Percentiles rank a stretch among this genome's conserved stretches.
These are phyloP conservation scores for Amanita fuliginea DNA, from an alignment of 768 basidiomycete genomes.

Conservation along the genomic window DNA sequence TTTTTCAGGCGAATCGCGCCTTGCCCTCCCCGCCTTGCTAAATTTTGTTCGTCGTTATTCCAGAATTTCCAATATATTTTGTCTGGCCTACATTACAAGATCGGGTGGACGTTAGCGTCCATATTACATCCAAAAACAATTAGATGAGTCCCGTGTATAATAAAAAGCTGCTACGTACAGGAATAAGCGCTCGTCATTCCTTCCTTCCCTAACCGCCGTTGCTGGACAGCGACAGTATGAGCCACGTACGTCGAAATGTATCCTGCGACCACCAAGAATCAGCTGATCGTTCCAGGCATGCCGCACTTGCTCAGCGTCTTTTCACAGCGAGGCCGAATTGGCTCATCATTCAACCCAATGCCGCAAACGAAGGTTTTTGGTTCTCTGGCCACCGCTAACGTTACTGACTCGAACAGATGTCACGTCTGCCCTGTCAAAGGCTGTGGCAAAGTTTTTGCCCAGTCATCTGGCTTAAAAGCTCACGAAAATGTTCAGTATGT, in stretches of 20 bases:
- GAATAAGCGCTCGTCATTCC: conserved; percentile 4
- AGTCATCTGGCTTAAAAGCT: conserved; percentile 48
- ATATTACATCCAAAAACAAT: background rate
- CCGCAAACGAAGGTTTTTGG: conserved; percentile 32
- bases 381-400: background rate
- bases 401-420: conserved; percentile 25
- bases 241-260: background rate
- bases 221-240: conserved; percentile 27
- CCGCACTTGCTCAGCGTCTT: conserved; percentile 32
- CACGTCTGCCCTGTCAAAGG: conserved; percentile 27
- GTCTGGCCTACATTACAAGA: conserved; percentile 1
- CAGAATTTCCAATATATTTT: conserved; percentile 2
- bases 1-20: background rate
- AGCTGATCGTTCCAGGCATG: background rate
- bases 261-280: background rate
- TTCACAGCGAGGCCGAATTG: conserved; percentile 49
- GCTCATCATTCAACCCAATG: conserved; percentile 48
- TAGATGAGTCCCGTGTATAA: background rate
- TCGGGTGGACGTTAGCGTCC: background rate
- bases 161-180: background rate
- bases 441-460: conserved; percentile 49
- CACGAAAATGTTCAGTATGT: conserved; percentile 61
- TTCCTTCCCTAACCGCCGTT: conserved; percentile 22
- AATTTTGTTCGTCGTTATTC: background rate
- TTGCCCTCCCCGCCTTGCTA: background rate